Conservation (phyloP, 768 basidiomycete genomes). For the Harrya chromipes region DNA sequence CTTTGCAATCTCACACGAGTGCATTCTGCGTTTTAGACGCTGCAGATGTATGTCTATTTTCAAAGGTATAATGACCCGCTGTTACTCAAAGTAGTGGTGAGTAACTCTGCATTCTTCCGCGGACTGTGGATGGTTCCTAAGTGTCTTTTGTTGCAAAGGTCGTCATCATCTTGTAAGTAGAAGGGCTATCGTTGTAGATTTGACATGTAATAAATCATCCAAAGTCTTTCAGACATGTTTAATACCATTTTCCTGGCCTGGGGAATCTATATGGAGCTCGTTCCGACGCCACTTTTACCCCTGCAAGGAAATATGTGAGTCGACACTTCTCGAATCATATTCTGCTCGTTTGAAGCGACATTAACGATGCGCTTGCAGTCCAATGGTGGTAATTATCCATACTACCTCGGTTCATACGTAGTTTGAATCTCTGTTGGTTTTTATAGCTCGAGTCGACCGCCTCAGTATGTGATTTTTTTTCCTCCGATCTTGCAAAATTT, state of each 20-base stretch:
- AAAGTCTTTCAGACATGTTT: conserved; percentile 14
- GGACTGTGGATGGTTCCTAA: not conserved
- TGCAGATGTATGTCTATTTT: conserved; percentile 9
- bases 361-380: not conserved
- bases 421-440: not conserved
- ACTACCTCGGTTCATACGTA: not conserved
- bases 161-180: conserved; percentile 4
- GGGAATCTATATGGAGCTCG: conserved; percentile 8
- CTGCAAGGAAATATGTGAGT: conserved; percentile 8
- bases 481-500: not conserved
- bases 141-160: not conserved
- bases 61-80: conserved; percentile 4
- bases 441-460: conserved; percentile 13
- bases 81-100: conserved; percentile 8
- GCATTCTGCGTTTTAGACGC: not conserved
- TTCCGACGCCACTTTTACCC: conserved; percentile 2
- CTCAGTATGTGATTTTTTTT: conserved; percentile 5
- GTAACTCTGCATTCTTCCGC: not conserved
- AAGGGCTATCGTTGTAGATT: not conserved
- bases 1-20: not conserved
- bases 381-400: conserved; percentile 10
- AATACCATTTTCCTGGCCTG: conserved; percentile 8
- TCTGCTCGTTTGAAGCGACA: not conserved
- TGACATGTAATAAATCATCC: not conserved
- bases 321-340: not conserved